phyloP scores from a whole-genome alignment of 2,329 filamentous ascomycete genomes.

The Lachnellula arida region DNA sequence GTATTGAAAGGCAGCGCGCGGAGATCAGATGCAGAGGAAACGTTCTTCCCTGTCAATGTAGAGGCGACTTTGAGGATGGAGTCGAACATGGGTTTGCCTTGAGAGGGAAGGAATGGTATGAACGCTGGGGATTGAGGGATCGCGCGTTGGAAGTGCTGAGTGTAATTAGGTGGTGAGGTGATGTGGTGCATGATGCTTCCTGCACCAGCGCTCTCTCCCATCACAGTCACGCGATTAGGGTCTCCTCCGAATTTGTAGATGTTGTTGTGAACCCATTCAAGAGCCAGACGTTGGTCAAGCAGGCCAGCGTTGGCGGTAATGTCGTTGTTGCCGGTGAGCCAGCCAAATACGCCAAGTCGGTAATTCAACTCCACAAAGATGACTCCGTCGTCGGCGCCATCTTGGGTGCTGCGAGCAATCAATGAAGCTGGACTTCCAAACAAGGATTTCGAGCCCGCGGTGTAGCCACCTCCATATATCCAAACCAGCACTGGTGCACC shows the following conservation, averaged over 20 bases:
- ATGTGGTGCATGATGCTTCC: neutral
- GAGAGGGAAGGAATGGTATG: too few relatives aligned
- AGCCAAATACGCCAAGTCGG: slow-evolving; percentile 9
- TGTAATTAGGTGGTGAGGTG: too few relatives aligned
- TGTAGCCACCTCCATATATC: slow-evolving; percentile 48
- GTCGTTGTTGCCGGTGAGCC: neutral
- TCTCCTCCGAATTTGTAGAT: neutral
- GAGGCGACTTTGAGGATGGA: too few relatives aligned
- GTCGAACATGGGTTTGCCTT: too few relatives aligned
- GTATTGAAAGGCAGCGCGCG: too few relatives aligned
- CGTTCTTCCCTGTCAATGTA: too few relatives aligned
- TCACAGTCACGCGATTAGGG: neutral
- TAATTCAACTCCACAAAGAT: slow-evolving; percentile 35
- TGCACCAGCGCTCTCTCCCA: neutral
- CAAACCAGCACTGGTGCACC: slow-evolving; percentile 42
- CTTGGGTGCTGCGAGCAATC: slow-evolving; percentile 26
- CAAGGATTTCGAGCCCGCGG: slow-evolving; percentile 36
- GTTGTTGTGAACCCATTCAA: neutral
- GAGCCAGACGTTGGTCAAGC: neutral
- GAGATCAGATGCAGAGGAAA: too few relatives aligned
- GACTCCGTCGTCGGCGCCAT: slow-evolving; percentile 34
- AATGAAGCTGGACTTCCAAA: slow-evolving; percentile 36
- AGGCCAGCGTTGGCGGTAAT: neutral
- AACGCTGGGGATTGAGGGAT: too few relatives aligned
- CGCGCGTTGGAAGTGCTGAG: too few relatives aligned